Evolutionary conservation across 805 yeast species (phyloP), one percentile per base, ranked within the genome.

Genomic region (Starmerella ratchasimensis): DNA sequence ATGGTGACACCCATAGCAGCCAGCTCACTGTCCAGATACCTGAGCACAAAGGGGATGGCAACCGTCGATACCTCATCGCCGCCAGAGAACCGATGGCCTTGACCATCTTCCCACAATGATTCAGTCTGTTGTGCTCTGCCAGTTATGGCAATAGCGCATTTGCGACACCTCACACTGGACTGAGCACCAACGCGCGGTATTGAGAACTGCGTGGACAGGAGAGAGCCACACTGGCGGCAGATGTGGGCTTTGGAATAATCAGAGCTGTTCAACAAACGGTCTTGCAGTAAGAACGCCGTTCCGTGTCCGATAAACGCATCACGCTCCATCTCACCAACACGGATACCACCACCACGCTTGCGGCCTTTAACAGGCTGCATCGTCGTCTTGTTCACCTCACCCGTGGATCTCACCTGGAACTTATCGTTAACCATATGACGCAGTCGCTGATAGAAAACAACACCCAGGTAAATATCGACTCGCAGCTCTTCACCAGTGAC

Each of bases 361-460:
- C 98, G 79, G 55, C 98, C 98, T 66, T 90, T 90, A 39, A 90
- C 98, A 28, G 98, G 98, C 69, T 90, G 98, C 96, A 88, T 84
- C 14, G 97, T 90, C 58, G 90, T 71, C 26, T 90, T 74, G 62
- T 88, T 88, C 20, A 90, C 97, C 5, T 97, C 97, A 57, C 98
- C 98, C 14, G 98, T 90, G 4, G 96, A 82, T 65, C 98, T 80
- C 36, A 90, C 98, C 67, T 90, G 98, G 80, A 84, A 90, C 72
- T 90, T 90, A 60, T 90, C 98, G 68, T 90, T 90, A 47, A 90
- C 98, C 98, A 90, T 90, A 62, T 90, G 98, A 67, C 98, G 77
- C 68, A 90, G 72, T 66, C 98, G 75, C 68, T 90, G 98, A 65
- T 90, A 90, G 67, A 83, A 90, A 37, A 90, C 98, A 52, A 86